phyloP scores from a whole-genome alignment of 345 rosid species.

The Schrenkiella parvula region DNA sequence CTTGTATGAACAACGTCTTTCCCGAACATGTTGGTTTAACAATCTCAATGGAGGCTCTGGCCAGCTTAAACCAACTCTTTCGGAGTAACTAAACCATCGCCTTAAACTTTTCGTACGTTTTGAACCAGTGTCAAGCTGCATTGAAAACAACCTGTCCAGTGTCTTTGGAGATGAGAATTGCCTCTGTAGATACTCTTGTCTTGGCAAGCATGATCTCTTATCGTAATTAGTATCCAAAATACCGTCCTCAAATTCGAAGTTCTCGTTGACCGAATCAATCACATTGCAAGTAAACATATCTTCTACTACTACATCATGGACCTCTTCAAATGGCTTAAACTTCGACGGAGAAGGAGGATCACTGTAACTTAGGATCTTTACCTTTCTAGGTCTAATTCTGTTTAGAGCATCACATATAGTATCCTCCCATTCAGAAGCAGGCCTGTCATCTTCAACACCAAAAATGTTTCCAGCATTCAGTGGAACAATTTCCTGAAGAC shows the following conservation, averaged over 20 bases:
- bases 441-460: conserved; percentile 77
- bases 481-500: conserved; percentile 92
- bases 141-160: conserved; percentile 32
- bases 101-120: conserved; percentile 1
- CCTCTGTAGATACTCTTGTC: conserved; percentile 46
- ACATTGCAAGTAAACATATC: conserved; percentile 49
- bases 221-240: conserved; percentile 8
- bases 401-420: conserved; percentile 60
- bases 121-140: conserved; percentile 20
- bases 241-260: neutral
- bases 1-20: conserved; percentile 53
- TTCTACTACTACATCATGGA: conserved; percentile 52
- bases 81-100: conserved; percentile 35
- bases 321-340: conserved; percentile 54
- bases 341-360: conserved; percentile 91
- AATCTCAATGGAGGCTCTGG: conserved; percentile 74
- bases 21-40: conserved; percentile 54
- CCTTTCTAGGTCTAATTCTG: conserved; percentile 40
- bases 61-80: conserved; percentile 75
- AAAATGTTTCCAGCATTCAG: conserved; percentile 84
- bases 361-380: conserved; percentile 63
- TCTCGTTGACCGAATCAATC: conserved; percentile 3
- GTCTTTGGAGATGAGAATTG: conserved; percentile 61
- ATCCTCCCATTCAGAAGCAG: conserved; percentile 75
- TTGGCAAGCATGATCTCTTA: conserved; percentile 26